These are phyloP conservation scores for Protomyces gravidus DNA, from an alignment of 1,139 yeast genomes.

Conservation along the genomic window DNA sequence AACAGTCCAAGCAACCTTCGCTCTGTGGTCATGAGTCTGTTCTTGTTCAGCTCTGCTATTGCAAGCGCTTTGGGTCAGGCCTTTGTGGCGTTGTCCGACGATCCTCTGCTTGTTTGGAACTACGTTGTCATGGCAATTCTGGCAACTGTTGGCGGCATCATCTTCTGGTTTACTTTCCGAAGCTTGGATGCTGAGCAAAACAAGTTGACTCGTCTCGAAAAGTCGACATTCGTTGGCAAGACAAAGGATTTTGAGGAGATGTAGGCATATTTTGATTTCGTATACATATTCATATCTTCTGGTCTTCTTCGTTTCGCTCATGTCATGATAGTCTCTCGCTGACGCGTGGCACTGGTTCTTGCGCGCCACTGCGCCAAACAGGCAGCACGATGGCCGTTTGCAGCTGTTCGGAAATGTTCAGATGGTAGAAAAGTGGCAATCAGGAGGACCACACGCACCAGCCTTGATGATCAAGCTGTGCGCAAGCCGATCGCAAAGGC, in stretches of 20 bases:
- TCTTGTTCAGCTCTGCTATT: slow-evolving; percentile 57
- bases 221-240: background rate
- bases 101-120: slow-evolving; percentile 66
- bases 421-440: too few species aligned
- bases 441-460: too few species aligned
- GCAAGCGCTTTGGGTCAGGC: slow-evolving; percentile 74
- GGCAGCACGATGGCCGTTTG: too few species aligned
- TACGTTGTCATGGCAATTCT: slow-evolving; percentile 62
- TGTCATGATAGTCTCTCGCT: too few species aligned
- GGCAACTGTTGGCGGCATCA: slow-evolving; percentile 55
- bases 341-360: too few species aligned
- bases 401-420: too few species aligned
- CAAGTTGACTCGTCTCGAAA: slow-evolving; percentile 46
- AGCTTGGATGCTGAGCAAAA: slow-evolving; percentile 58
- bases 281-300: too few species aligned
- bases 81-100: slow-evolving; percentile 57
- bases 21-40: slow-evolving; percentile 60
- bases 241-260: background rate
- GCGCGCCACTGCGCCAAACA: too few species aligned
- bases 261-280: too few species aligned
- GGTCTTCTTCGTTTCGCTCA: too few species aligned
- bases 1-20: slow-evolving; percentile 64
- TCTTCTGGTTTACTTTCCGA: slow-evolving; percentile 60
- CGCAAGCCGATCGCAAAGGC: too few species aligned
- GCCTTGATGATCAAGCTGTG: too few species aligned